Evolutionary conservation across 1,284 basidiomycete species (phyloP).

Genomic region (Melampsora larici-populina): DNA sequence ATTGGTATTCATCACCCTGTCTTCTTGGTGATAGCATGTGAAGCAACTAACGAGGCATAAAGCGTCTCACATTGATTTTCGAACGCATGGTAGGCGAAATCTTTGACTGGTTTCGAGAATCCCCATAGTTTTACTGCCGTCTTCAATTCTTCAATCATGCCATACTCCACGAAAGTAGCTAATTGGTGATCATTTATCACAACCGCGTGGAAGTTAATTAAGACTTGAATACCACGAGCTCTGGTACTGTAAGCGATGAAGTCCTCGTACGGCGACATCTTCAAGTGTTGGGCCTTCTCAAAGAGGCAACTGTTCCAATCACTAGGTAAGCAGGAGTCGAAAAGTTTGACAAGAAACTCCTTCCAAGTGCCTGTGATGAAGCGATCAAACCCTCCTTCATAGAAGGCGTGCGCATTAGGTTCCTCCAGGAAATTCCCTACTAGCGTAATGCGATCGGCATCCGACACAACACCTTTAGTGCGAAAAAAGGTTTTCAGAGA

Average conservation of each 20-base stretch:
- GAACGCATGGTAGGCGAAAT: no score
- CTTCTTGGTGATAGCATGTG: not conserved
- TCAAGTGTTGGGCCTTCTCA: not conserved
- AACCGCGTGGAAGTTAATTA: no score
- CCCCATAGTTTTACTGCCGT: no score
- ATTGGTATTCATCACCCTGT: not conserved
- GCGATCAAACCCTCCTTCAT: not conserved
- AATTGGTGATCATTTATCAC: no score
- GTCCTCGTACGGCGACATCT: not conserved
- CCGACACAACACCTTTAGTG: no score
- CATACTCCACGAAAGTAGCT: no score
- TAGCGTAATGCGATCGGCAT: slow-evolving; percentile 1
- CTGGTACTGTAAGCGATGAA: no score
- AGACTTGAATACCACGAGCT: no score
- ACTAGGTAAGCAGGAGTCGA: not conserved
- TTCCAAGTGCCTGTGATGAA: not conserved
- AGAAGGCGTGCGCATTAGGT: slow-evolving; percentile 1
- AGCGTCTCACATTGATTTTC: no score
- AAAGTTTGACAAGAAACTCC: not conserved
- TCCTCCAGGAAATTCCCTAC: slow-evolving; percentile 6
- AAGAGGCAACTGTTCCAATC: not conserved
- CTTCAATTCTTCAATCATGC: no score
- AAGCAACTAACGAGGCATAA: not conserved
- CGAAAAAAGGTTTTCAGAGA: no score
- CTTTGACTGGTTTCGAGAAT: no score